These are phyloP conservation scores for Chenopodium formosanum DNA, from an alignment of 148 eudicot species.

Conservation along the genomic window DNA sequence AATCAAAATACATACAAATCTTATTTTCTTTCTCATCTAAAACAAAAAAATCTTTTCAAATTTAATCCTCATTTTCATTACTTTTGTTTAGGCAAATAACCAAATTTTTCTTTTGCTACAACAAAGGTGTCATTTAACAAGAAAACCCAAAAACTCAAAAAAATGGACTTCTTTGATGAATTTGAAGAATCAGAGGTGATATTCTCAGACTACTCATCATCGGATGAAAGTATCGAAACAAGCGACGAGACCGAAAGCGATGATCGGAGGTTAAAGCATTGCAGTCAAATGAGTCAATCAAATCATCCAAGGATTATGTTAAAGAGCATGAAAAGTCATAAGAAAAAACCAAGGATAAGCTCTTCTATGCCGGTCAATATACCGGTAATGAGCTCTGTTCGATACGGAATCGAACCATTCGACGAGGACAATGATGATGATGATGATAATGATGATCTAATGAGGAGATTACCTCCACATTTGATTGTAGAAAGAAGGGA, in stretches of 20 bases:
- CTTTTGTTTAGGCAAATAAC: not conserved
- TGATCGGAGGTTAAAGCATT: not conserved
- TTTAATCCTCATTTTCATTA: not conserved
- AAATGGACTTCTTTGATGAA: constrained; percentile 39
- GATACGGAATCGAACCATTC: constrained; percentile 1
- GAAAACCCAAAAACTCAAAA: constrained; percentile 1
- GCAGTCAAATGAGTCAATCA: not conserved
- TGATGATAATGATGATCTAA: constrained; percentile 13
- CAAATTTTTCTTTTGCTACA: not conserved
- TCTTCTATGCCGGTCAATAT: constrained; percentile 21
- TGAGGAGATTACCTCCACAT: constrained; percentile 41
- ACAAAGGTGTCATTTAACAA: constrained; percentile 6
- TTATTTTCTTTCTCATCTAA: not conserved
- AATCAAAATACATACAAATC: no score
- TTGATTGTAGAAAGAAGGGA: constrained; percentile 37
- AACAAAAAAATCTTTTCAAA: not conserved
- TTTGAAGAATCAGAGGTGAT: constrained; percentile 43
- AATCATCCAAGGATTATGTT: not conserved
- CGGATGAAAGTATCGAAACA: not conserved
- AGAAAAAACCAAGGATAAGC: not conserved
- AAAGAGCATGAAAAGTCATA: constrained; percentile 14
- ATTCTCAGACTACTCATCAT: constrained; percentile 23
- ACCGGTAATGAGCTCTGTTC: not conserved
- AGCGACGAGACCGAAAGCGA: not conserved
- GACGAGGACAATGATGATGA: constrained; percentile 12